These are phyloP conservation scores for Ceratobasidium sp. DNA, from an alignment of 1,284 basidiomycete species.

Conservation along the genomic window DNA sequence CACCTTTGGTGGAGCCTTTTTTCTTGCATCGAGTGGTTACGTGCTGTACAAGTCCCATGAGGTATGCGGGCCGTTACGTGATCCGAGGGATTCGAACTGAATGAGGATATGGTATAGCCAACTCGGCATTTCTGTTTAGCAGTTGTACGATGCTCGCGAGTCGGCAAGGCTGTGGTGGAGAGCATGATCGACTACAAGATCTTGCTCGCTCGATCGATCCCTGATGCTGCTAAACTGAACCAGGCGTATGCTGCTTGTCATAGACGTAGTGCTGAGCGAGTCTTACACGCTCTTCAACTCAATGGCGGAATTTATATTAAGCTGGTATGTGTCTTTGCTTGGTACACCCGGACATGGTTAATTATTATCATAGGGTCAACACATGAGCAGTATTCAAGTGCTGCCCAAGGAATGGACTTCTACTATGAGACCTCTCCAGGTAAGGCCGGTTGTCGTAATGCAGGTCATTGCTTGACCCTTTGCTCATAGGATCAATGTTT, in stretches of 20 bases:
- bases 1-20: conserved; percentile 29
- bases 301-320: conserved; percentile 97
- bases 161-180: conserved; percentile 54
- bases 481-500: conserved; percentile 78
- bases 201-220: conserved; percentile 63
- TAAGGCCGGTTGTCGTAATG: neutral
- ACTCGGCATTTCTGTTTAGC: conserved; percentile 54
- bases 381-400: conserved; percentile 66
- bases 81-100: conserved; percentile 9
- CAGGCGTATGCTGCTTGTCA: conserved; percentile 79
- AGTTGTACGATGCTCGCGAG: conserved; percentile 69
- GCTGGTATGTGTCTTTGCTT: conserved; percentile 49
- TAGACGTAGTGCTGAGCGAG: conserved; percentile 75
- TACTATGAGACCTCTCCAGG: conserved; percentile 69
- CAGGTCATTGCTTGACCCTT: neutral
- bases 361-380: conserved; percentile 71
- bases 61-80: conserved; percentile 3
- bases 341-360: neutral
- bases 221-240: conserved; percentile 51
- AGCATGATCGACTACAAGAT: conserved; percentile 84
- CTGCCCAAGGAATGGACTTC: conserved; percentile 83
- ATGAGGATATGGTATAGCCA: conserved; percentile 40
- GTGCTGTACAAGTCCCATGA: conserved; percentile 28
- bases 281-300: conserved; percentile 78
- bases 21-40: conserved; percentile 30